Percentiles rank a stretch among this genome's conserved stretches.
These are phyloP conservation scores for Lachancea mirantina DNA, from an alignment of 805 yeast genomes.

Conservation along the genomic window DNA sequence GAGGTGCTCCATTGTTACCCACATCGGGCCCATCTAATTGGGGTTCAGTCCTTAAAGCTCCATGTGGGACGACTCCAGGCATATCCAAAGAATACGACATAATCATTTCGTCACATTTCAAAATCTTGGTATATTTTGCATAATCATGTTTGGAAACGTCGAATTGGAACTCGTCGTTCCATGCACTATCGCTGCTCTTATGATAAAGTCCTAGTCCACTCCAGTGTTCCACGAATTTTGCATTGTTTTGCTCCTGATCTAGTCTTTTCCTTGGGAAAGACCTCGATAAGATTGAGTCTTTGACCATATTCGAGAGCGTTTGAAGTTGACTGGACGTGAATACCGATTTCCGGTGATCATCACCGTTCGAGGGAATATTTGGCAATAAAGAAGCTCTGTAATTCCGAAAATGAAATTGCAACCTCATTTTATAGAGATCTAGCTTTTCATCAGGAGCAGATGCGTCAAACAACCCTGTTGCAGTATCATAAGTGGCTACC, in stretches of 20 bases:
- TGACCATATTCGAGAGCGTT: conserved; percentile 14
- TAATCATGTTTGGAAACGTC: conserved; percentile 53
- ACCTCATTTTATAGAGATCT: conserved; percentile 50
- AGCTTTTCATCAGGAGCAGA: conserved; percentile 39
- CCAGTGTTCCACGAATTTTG: conserved; percentile 45
- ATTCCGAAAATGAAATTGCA: conserved; percentile 40
- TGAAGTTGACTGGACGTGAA: not conserved
- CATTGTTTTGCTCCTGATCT: not conserved
- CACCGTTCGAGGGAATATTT: conserved; percentile 55
- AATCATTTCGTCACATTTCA: conserved; percentile 52
- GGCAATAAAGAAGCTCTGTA: conserved; percentile 60
- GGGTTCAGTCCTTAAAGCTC: conserved; percentile 25
- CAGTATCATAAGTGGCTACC: conserved; percentile 50
- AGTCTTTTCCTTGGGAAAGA: too few relatives aligned
- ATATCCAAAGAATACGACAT: conserved; percentile 61
- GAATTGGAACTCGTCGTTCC: conserved; percentile 23
- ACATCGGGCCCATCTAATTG: conserved; percentile 44
- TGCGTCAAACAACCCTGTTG: conserved; percentile 53
- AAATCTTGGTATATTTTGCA: conserved; percentile 65
- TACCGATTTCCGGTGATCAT: too few relatives aligned
- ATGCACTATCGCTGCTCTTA: conserved; percentile 25
- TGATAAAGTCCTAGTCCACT: conserved; percentile 59
- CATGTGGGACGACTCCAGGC: conserved; percentile 56
- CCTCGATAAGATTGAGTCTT: conserved; percentile 1
- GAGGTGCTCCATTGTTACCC: conserved; percentile 53